Evolutionary conservation across 192 early-diverging fungal genomes (phyloP), one percentile per base, ranked within the genome.

Genomic region (Allomyces macrogynus): DNA sequence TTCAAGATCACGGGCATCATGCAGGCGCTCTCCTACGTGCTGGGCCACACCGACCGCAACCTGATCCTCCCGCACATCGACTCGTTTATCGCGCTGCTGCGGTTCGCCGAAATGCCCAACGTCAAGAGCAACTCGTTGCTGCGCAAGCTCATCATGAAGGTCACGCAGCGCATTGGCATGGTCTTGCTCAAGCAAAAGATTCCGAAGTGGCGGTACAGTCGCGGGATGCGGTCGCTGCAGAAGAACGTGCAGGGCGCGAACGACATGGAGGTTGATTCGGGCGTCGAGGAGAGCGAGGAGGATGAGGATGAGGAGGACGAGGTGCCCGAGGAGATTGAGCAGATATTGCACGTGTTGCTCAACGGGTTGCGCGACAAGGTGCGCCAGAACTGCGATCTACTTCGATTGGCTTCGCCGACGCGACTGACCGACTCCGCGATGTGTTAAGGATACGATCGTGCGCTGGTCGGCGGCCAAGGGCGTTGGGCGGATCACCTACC

Each of bases 391-490:
- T 3, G 32, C 32, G 32, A 3, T 40, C 8, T 0, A 8, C 5
- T 40, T 40, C 32, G 32, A 8, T 3, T 40, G 32, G 4, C 0
- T 8, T 40, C 4, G 32, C 32, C 32, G 7, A 8, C 8, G 14
- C 57, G 49, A 57, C 27, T 60, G 27, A 27, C 23, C 5, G 1
- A 22, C 27, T 23, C 22, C 62, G 10, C 27, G 20, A 5, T 24
- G 7, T 23, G 16, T 43, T 8, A 60, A 80, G 76, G 86, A 92
- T 66, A 99, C 96, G 0, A 88, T 99, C 66, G 94, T 99, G 4
- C 85, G 96, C 63, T 97, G 92, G 92, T 94, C 92, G 11, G 85
- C 92, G 8, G 93, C 96, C 10, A 99, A 99, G 77, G 96, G 94
- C 14, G 76, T 99, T 62, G 96, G 90, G 9, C 79, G 96, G 61